Evolutionary conservation across 139 green algal genomes (phyloP), one percentile per base, ranked within the genome.

Genomic region (Spirogloea muscicola): DNA sequence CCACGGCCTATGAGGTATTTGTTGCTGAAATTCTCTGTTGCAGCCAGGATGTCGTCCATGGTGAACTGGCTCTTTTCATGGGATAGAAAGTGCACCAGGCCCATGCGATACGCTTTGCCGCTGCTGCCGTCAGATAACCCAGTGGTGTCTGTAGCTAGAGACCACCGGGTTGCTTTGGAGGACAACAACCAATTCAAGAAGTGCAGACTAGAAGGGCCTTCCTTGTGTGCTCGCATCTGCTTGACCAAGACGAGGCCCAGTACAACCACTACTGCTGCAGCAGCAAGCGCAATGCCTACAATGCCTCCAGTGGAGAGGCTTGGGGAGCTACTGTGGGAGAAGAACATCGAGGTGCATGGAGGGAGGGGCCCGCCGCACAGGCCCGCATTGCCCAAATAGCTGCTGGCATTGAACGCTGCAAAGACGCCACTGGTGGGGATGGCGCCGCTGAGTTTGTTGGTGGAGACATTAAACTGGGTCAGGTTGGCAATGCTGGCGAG

Each of bases 1-100:
- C 67, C 67, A 31, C 25, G 27, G 13, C 67, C 67, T 29, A 76
- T 41, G 27, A 76, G 38, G 10, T n/a, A 40, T 18, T 65, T 68
- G 29, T 58, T 29, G 34, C 44, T 40, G 29, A 76, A 76, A 42
- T 69, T 68, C 5, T 39, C 49, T 49, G 67, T 76, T 29, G 67
- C 67, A 1, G 49, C 41, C 21, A 76, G 34, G 16, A 76, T 46
- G 58, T 76, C 67, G 13, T 52, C 25, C 41, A 58, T 58, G 25
- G 41, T 48, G 18, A 74, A 44, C n/a, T 71, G 27, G 43, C 39
- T 65, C 31, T 67, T 44, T 4, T 40, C n/a, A 9, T 27, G 39
- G 25, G 63, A 9, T 33, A 74, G 64, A 1, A 52, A 18, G 7
- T 43, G n/a, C 42, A 71, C 16, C 13, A 37, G 38, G 41, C 52